phyloP scores from a whole-genome alignment of 176 grass and related monocot genomes.

The Raddia distichophylla region DNA sequence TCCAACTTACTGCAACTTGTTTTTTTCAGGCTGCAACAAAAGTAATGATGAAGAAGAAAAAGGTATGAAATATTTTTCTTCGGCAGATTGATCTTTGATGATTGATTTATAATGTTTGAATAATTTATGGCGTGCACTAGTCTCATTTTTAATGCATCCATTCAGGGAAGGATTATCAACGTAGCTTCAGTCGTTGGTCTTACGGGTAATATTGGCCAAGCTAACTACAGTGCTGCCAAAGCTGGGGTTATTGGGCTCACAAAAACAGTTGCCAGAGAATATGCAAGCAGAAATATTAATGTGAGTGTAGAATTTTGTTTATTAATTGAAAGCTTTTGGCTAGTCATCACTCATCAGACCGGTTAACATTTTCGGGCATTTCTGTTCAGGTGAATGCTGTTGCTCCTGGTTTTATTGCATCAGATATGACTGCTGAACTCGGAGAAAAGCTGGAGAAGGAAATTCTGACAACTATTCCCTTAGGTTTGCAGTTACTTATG shows the following conservation, averaged over 20 bases:
- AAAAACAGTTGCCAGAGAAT: constrained; percentile 71
- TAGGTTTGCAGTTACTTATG: constrained; percentile 42
- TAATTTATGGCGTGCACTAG: neutral
- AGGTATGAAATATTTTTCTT: constrained; percentile 45
- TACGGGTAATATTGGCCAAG: constrained; percentile 67
- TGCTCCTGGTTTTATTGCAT: constrained; percentile 77
- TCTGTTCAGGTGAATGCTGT: constrained; percentile 66
- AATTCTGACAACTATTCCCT: constrained; percentile 65
- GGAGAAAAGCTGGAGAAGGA: constrained; percentile 69
- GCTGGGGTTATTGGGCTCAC: constrained; percentile 76
- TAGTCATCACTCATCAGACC: neutral
- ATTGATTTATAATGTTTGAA: neutral
- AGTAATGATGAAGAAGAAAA: constrained; percentile 82
- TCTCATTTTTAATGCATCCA: neutral
- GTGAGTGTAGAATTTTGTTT: constrained; percentile 36
- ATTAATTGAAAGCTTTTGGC: neutral
- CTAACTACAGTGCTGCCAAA: constrained; percentile 73
- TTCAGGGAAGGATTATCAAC: constrained; percentile 68
- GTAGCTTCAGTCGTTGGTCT: constrained; percentile 74
- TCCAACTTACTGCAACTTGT: neutral
- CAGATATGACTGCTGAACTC: constrained; percentile 73
- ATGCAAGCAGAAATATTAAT: constrained; percentile 73
- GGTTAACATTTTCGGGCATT: neutral
- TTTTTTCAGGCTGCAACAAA: constrained; percentile 67
- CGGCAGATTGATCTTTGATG: constrained; percentile 6